Evolutionary conservation across 148 eudicot genomes (phyloP).

Genomic region (Rheum nobile): DNA sequence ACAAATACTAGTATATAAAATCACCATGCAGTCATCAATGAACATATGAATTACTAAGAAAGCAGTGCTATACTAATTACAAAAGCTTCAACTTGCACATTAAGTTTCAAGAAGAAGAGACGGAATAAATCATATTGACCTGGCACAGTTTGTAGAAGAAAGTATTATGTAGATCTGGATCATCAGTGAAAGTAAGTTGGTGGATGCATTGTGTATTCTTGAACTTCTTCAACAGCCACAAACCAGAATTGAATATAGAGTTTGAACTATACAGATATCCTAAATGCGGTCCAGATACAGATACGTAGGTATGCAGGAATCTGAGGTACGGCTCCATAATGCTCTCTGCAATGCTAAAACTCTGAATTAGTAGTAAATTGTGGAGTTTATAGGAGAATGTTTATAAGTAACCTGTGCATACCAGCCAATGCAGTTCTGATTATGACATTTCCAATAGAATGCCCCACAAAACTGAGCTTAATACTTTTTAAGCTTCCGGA

Average conservation of each 20-base stretch:
- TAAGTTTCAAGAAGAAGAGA: not conserved
- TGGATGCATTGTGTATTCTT: slow-evolving; percentile 90
- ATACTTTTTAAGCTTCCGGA: slow-evolving; percentile 59
- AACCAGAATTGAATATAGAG: slow-evolving; percentile 86
- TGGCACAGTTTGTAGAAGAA: slow-evolving; percentile 79
- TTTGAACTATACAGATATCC: slow-evolving; percentile 97
- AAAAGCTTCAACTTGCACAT: not conserved
- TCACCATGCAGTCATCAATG: not conserved
- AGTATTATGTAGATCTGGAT: slow-evolving; percentile 70
- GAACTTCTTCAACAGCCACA: slow-evolving; percentile 94
- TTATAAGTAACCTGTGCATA: slow-evolving; percentile 14
- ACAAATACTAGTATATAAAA: not conserved
- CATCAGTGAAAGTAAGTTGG: slow-evolving; percentile 93
- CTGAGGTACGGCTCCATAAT: slow-evolving; percentile 88
- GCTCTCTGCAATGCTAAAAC: slow-evolving; percentile 51
- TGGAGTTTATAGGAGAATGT: not conserved
- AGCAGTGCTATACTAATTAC: not conserved
- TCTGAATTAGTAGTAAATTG: slow-evolving; percentile 20
- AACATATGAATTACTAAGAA: not conserved
- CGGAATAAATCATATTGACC: slow-evolving; percentile 28
- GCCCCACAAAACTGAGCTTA: slow-evolving; percentile 96
- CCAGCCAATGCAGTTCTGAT: slow-evolving; percentile 92
- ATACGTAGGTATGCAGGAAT: slow-evolving; percentile 77
- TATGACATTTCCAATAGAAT: slow-evolving; percentile 96
- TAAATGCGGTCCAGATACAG: slow-evolving; percentile 94